These are phyloP conservation scores for Penicillium expansum DNA, from an alignment of 2,329 filamentous ascomycete genomes.

Conservation along the genomic window DNA sequence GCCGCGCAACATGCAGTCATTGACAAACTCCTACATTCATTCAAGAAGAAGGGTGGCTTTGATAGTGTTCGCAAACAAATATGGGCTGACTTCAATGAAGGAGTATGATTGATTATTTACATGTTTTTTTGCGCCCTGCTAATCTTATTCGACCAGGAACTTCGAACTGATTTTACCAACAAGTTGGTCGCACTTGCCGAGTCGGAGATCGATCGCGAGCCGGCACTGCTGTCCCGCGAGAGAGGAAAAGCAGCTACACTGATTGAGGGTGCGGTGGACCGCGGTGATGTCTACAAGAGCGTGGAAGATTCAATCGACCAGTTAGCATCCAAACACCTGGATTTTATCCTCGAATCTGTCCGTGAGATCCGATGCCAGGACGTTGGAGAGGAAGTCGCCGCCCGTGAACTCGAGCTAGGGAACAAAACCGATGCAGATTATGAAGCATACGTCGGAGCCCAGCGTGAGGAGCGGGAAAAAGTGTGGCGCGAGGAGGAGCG, in stretches of 20 bases:
- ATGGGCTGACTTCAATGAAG: constrained; percentile 57
- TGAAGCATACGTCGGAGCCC: constrained; percentile 51
- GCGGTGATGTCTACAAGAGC: constrained; percentile 60
- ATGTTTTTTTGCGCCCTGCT: constrained; percentile 2
- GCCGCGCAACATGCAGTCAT: constrained; percentile 58
- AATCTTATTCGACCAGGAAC: constrained; percentile 41
- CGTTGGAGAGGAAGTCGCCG: constrained; percentile 56
- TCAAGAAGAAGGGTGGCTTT: constrained; percentile 66
- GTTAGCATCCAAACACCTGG: constrained; percentile 55
- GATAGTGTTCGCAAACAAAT: constrained; percentile 60
- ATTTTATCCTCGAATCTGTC: constrained; percentile 53
- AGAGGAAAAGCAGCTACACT: constrained; percentile 61
- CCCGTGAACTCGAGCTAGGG: constrained; percentile 54
- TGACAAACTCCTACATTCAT: constrained; percentile 59
- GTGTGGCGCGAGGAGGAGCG: constrained; percentile 50
- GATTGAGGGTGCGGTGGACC: constrained; percentile 63
- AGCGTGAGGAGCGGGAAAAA: constrained; percentile 52
- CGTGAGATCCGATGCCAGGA: constrained; percentile 58
- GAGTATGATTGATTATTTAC: constrained; percentile 41
- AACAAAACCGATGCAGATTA: constrained; percentile 62
- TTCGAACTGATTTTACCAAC: constrained; percentile 52
- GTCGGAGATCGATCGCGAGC: constrained; percentile 61
- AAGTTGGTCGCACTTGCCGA: constrained; percentile 57
- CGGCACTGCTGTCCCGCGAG: constrained; percentile 60
- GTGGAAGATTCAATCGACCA: constrained; percentile 55